These are phyloP conservation scores for Suhomyces chickasaworum DNA, from an alignment of 1,139 yeast genomes.

Conservation along the genomic window DNA sequence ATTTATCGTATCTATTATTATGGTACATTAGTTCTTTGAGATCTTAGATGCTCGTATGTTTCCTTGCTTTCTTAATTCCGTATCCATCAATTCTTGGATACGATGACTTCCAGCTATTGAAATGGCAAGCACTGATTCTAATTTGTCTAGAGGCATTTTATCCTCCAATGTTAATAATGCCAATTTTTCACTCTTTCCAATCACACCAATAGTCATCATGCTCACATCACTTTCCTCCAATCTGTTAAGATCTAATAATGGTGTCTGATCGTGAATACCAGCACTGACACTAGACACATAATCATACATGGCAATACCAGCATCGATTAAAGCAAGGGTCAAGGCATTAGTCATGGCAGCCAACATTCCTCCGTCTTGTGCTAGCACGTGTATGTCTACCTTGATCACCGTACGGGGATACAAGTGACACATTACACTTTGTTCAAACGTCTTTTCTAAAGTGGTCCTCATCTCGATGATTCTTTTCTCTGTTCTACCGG, in stretches of 20 bases:
- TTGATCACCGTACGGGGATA: constrained; percentile 83
- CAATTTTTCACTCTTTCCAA: constrained; percentile 79
- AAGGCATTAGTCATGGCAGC: constrained; percentile 85
- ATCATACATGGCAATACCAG: constrained; percentile 94
- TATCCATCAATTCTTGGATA: constrained; percentile 83
- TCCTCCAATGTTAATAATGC: constrained; percentile 79
- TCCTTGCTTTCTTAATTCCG: constrained; percentile 75
- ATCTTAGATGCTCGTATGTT: constrained; percentile 42
- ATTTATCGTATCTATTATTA: constrained; percentile 6
- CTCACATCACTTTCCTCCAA: constrained; percentile 86
- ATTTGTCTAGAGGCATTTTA: constrained; percentile 77
- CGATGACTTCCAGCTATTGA: constrained; percentile 90
- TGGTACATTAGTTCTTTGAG: constrained; percentile 13
- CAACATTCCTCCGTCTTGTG: constrained; percentile 89
- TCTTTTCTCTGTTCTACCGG: constrained; percentile 64
- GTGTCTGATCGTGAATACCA: constrained; percentile 74
- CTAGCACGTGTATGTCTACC: constrained; percentile 72
- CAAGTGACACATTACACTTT: constrained; percentile 71
- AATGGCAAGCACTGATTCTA: constrained; percentile 76
- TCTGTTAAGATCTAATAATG: constrained; percentile 78
- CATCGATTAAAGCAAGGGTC: constrained; percentile 88
- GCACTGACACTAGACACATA: constrained; percentile 80
- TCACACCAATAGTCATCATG: constrained; percentile 76
- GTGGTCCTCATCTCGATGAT: constrained; percentile 75
- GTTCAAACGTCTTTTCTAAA: constrained; percentile 77